Conservation (phyloP, 805 yeast species). For the Sungouiella thailandica region DNA sequence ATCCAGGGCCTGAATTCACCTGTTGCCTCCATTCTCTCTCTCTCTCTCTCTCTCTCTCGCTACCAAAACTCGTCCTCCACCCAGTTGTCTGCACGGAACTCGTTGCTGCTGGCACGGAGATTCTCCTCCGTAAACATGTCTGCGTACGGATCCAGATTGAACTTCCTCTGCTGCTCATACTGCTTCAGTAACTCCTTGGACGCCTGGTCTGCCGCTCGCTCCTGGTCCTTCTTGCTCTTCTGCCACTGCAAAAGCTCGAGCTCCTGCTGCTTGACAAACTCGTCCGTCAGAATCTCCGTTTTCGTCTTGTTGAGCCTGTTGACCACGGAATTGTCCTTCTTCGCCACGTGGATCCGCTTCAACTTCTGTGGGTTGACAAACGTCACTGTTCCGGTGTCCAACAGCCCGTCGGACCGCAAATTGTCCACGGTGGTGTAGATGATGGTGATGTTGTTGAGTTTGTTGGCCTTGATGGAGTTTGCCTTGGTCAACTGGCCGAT, state of each 20-base stretch:
- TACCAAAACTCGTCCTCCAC: slow-evolving; percentile 49
- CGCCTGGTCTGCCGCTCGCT: slow-evolving; percentile 23
- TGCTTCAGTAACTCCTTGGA: slow-evolving; percentile 31
- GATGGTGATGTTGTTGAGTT: slow-evolving; percentile 58
- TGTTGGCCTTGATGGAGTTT: slow-evolving; percentile 72
- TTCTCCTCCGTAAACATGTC: slow-evolving; percentile 46
- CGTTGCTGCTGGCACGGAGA: slow-evolving; percentile 40
- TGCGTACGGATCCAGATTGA: slow-evolving; percentile 30
- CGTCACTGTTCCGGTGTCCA: slow-evolving; percentile 78
- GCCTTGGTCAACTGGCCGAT: slow-evolving; percentile 70
- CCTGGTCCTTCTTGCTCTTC: slow-evolving; percentile 36
- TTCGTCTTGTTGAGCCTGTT: slow-evolving; percentile 64
- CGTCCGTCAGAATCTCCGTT: slow-evolving; percentile 47
- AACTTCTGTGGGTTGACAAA: slow-evolving; percentile 57
- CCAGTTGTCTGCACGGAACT: slow-evolving; percentile 46
- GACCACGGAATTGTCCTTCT: slow-evolving; percentile 53
- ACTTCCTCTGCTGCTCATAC: slow-evolving; percentile 35
- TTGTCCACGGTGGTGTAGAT: slow-evolving; percentile 74
- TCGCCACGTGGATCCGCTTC: slow-evolving; percentile 47
- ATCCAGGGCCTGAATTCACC: no score
- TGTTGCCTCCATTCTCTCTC: no score
- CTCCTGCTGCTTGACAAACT: slow-evolving; percentile 31
- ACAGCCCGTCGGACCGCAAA: slow-evolving; percentile 58
- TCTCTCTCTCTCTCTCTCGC: no score
- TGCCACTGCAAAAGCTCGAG: slow-evolving; percentile 28